Conservation (phyloP, 306 rosid species). For the Castanea sativa region DNA sequence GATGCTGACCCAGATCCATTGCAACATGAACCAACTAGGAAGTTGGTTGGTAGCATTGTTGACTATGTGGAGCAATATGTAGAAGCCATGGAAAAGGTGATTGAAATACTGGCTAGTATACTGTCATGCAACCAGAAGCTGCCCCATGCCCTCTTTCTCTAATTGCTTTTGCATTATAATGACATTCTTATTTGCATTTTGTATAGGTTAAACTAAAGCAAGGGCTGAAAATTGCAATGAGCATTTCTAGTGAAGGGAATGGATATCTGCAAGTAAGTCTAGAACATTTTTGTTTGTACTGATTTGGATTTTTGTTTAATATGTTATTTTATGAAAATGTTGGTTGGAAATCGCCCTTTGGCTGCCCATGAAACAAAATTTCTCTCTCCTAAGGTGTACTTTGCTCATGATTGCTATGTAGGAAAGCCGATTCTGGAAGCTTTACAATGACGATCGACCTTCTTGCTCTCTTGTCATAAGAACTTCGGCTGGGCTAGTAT, state of each 20-base stretch:
- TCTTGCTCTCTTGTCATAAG: conserved; percentile 76
- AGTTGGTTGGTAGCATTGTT: conserved; percentile 60
- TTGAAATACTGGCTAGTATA: neutral
- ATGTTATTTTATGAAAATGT: neutral
- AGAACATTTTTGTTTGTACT: neutral
- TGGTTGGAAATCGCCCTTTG: neutral
- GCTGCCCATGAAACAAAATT: too few relatives aligned
- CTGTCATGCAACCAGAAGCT: neutral
- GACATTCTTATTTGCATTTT: conserved; percentile 10
- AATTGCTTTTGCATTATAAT: conserved; percentile 13
- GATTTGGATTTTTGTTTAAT: neutral
- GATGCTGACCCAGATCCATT: conserved; percentile 37
- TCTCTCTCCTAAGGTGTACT: too few relatives aligned
- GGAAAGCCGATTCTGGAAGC: conserved; percentile 89
- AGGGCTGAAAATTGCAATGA: conserved; percentile 89
- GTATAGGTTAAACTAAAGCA: conserved; percentile 88
- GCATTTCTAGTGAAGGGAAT: conserved; percentile 85
- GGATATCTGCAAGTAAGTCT: conserved; percentile 75
- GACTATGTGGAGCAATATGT: conserved; percentile 67
- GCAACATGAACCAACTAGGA: conserved; percentile 53
- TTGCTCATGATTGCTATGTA: conserved; percentile 24
- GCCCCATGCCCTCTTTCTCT: neutral
- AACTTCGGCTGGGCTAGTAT: conserved; percentile 82
- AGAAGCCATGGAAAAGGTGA: conserved; percentile 95
- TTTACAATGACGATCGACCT: conserved; percentile 73